Evolutionary conservation across 345 rosid species (phyloP).

Genomic region (Gossypium thurberi): DNA sequence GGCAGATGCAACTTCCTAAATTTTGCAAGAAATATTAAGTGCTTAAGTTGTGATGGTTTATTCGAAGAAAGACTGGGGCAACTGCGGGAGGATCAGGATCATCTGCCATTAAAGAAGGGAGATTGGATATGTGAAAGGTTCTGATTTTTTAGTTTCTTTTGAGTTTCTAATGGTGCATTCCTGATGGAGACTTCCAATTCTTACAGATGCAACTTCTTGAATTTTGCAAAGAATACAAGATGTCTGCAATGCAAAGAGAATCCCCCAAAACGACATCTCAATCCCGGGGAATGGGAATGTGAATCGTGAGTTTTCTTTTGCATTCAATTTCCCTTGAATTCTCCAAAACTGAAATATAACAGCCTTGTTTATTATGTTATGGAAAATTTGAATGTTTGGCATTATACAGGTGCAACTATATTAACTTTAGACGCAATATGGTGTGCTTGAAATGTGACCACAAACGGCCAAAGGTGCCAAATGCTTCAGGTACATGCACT

Average conservation of each 20-base stretch:
- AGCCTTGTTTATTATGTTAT: neutral
- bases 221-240: constrained; percentile 76
- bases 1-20: constrained; percentile 76
- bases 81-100: constrained; percentile 53
- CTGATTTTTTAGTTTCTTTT: constrained; percentile 12
- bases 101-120: constrained; percentile 83
- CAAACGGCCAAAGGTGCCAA: constrained; percentile 50
- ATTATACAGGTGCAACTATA: constrained; percentile 61
- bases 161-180: constrained; percentile 1
- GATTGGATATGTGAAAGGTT: constrained; percentile 87
- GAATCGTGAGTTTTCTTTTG: constrained; percentile 58
- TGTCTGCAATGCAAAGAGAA: constrained; percentile 73
- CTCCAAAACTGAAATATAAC: neutral
- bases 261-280: constrained; percentile 66
- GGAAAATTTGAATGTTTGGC: neutral
- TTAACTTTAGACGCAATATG: constrained; percentile 73
- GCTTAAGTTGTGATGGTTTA: constrained; percentile 57
- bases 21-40: constrained; percentile 73
- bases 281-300: constrained; percentile 97
- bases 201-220: constrained; percentile 75
- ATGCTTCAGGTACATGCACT: constrained; percentile 16
- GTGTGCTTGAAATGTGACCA: constrained; percentile 84
- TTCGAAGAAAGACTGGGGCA: constrained; percentile 57
- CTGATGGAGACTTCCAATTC: constrained; percentile 8
- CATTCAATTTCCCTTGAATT: neutral